Evolutionary conservation across 768 basidiomycete genomes (phyloP), one percentile per base, ranked within the genome.

Genomic region (Collybia sordida): DNA sequence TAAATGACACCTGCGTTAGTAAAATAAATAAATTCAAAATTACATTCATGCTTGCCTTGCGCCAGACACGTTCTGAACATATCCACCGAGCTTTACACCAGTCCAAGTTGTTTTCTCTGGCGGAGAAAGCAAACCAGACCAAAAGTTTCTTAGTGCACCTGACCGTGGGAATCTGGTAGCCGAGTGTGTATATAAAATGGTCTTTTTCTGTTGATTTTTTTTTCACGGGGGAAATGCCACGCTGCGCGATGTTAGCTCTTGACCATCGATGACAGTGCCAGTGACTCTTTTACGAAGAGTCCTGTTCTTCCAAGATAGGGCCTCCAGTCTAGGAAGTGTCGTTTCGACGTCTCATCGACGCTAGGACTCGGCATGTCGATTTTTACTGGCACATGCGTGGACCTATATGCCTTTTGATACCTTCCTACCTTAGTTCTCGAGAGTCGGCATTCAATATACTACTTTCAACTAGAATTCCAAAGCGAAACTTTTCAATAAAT

Each of bases 211-310:
- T 38, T 42, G 21, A 44, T 35, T 52, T 58, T 59, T 55, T 62
- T 56, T 60, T 63, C 60, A 65, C 72, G 74, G 67, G 79, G 75
- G 73, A 71, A 64, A 77, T 81, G 80, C 80, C 80, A 82, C 80
- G 80, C 80, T 82, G 81, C 72, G 67, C 81, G 81, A 75, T 73
- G 80, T 68, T 42, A 65, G 72, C 61, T 50, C 60, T 64, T 68
- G 52, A 82, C 81, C 78, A 65, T 80, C 73, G 81, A 71, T 67
- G 72, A 73, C 80, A 82, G 80, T 82, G 80, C 80, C 80, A 82
- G 81, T 77, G 76, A 80, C 72, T 74, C 66, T 60, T 47, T 61
- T 25, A 50, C 43, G 64, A 31, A 31, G 31, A 73, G 73, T 79
- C 69, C 78, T 80, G 73, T 65, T 65, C 75, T 80, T 78, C 79